These are phyloP conservation scores for Colletotrichum cereale DNA, from an alignment of 2,329 filamentous ascomycete species.

Conservation along the genomic window DNA sequence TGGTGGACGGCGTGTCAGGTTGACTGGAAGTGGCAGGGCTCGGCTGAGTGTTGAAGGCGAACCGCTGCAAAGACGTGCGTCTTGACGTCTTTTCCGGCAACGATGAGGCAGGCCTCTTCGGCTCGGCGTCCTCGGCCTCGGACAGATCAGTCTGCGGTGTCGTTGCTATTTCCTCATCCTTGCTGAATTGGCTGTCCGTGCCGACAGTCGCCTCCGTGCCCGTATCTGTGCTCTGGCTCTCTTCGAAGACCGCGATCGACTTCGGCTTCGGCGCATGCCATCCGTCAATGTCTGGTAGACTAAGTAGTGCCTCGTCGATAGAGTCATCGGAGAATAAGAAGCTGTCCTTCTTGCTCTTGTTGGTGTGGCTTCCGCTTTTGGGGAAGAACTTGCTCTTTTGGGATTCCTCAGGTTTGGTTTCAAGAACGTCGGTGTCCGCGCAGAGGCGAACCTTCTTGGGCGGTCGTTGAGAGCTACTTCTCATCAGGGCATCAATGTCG, in stretches of 20 bases:
- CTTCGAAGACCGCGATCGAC: conserved; percentile 60
- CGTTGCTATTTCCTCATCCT: conserved; percentile 28
- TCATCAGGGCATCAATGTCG: conserved; percentile 39
- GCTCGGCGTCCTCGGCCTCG: conserved; percentile 14
- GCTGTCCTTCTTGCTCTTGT: conserved; percentile 53
- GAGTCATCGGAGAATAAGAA: conserved; percentile 69
- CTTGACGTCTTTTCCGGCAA: conserved; percentile 1
- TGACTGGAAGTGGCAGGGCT: conserved; percentile 42
- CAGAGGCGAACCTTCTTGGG: conserved; percentile 70
- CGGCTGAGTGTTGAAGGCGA: conserved; percentile 43
- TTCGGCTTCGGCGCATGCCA: conserved; percentile 58
- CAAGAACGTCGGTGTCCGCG: conserved; percentile 53
- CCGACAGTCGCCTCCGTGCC: conserved; percentile 26
- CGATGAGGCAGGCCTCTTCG: neutral
- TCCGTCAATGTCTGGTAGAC: conserved; percentile 64
- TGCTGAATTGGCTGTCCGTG: conserved; percentile 39
- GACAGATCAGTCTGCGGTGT: conserved; percentile 33
- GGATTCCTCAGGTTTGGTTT: conserved; percentile 49
- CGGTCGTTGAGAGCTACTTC: conserved; percentile 51
- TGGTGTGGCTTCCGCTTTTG: conserved; percentile 44
- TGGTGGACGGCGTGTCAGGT: conserved; percentile 47
- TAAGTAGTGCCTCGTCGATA: conserved; percentile 65
- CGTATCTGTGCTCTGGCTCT: conserved; percentile 46
- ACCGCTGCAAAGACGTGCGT: conserved; percentile 43
- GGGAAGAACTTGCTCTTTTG: conserved; percentile 69